Conservation (phyloP, 2,329 filamentous ascomycete species). For the Bertia moriformis region DNA sequence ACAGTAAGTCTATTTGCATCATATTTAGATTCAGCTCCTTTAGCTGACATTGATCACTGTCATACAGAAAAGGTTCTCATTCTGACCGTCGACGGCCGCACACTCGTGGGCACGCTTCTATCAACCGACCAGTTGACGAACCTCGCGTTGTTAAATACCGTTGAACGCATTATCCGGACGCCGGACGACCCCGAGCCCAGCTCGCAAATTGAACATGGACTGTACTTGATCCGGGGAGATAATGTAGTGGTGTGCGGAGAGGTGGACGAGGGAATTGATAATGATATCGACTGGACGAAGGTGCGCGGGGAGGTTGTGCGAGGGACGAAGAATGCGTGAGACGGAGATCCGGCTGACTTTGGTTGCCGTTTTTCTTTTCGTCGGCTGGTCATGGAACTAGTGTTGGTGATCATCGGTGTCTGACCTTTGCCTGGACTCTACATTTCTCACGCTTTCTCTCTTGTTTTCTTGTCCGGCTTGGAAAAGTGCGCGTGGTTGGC, state of each 20-base stretch:
- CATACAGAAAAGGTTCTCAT: conserved; percentile 48
- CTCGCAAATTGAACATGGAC: conserved; percentile 43
- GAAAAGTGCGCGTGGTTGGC: too few species aligned
- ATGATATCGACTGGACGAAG: conserved; percentile 49
- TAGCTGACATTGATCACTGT: too few species aligned
- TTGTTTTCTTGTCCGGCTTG: too few species aligned
- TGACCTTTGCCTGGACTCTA: too few species aligned
- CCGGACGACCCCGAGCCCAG: conserved; percentile 42
- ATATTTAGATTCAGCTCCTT: too few species aligned
- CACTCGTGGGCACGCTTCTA: conserved; percentile 41
- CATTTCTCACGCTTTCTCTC: too few species aligned
- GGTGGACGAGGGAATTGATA: conserved; percentile 50
- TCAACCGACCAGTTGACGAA: conserved; percentile 56
- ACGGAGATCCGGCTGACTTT: too few species aligned
- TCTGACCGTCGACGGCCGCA: conserved; percentile 51
- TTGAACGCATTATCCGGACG: conserved; percentile 52
- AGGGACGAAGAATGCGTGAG: conserved; percentile 41
- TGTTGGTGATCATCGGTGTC: too few species aligned
- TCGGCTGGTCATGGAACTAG: too few species aligned
- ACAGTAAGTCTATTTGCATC: conserved; percentile 1
- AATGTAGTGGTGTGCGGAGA: conserved; percentile 52
- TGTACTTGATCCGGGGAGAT: conserved; percentile 54
- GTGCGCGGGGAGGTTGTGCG: conserved; percentile 47
- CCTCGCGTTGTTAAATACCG: conserved; percentile 45
- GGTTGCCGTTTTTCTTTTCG: too few species aligned